These are phyloP conservation scores for Arachis monticola DNA, from an alignment of 331 rosid genomes.

Conservation along the genomic window DNA sequence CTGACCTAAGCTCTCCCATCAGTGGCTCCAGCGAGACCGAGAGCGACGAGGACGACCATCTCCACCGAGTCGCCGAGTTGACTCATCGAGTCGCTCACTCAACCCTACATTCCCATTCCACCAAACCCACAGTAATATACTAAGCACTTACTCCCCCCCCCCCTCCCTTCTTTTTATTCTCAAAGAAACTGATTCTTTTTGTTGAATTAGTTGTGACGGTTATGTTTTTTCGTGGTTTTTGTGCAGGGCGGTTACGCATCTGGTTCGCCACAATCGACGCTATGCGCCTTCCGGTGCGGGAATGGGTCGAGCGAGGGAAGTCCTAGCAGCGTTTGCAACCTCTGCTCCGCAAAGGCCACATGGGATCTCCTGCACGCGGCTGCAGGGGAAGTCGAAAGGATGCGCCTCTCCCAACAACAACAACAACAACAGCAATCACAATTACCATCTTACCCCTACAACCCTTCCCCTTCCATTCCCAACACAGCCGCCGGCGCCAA, in stretches of 20 bases:
- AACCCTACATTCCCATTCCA: slow-evolving; percentile 40
- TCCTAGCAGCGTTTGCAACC: slow-evolving; percentile 52
- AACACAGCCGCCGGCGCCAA: neutral
- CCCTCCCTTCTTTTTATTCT: no score
- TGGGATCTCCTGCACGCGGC: slow-evolving; percentile 88
- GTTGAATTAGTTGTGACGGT: neutral
- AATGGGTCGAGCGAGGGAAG: slow-evolving; percentile 66
- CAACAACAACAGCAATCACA: slow-evolving; percentile 12
- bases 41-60: slow-evolving; percentile 81
- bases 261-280: slow-evolving; percentile 85
- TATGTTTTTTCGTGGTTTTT: neutral
- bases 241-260: slow-evolving; percentile 49
- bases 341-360: slow-evolving; percentile 56
- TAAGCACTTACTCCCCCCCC: neutral
- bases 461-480: slow-evolving; percentile 39
- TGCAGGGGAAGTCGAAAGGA: slow-evolving; percentile 84
- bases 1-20: slow-evolving; percentile 58
- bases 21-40: slow-evolving; percentile 77
- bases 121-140: slow-evolving; percentile 20
- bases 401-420: slow-evolving; percentile 51
- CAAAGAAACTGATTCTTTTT: neutral
- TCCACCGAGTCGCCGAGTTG: slow-evolving; percentile 50
- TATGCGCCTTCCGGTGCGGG: slow-evolving; percentile 57
- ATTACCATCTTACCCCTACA: slow-evolving; percentile 39
- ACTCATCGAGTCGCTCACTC: slow-evolving; percentile 58